Evolutionary conservation across 2,329 filamentous ascomycete genomes (phyloP).

Genomic region (Beauveria australis): DNA sequence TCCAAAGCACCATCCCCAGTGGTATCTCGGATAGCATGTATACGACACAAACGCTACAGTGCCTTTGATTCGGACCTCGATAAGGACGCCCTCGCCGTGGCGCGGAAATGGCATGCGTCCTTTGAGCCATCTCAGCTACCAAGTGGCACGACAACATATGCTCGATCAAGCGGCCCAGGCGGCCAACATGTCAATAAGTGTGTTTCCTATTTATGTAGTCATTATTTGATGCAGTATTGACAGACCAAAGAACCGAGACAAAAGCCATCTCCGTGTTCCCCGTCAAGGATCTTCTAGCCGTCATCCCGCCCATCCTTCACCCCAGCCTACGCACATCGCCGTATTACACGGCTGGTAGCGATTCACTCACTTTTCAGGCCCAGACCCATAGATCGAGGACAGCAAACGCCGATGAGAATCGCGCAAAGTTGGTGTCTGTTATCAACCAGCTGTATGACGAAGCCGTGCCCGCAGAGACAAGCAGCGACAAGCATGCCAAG

Average conservation of each 20-base stretch:
- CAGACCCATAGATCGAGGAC: slow-evolving; percentile 45
- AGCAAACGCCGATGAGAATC: slow-evolving; percentile 46
- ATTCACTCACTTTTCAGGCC: slow-evolving; percentile 46
- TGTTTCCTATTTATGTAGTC: background rate
- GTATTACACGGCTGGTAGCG: slow-evolving; percentile 44
- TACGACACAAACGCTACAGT: slow-evolving; percentile 30
- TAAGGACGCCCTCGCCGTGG: slow-evolving; percentile 40
- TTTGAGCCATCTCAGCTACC: slow-evolving; percentile 39
- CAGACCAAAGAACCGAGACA: slow-evolving; percentile 45
- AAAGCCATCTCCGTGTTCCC: slow-evolving; percentile 49
- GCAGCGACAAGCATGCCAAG: slow-evolving; percentile 38
- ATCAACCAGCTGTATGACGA: slow-evolving; percentile 38
- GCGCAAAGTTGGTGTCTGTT: slow-evolving; percentile 40
- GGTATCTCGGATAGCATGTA: background rate
- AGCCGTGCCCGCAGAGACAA: slow-evolving; percentile 38
- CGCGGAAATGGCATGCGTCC: slow-evolving; percentile 41
- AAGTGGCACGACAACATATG: slow-evolving; percentile 43
- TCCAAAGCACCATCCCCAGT: background rate
- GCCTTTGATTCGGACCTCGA: slow-evolving; percentile 44
- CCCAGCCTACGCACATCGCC: slow-evolving; percentile 39
- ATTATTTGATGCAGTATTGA: slow-evolving; percentile 25
- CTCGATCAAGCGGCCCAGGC: slow-evolving; percentile 52
- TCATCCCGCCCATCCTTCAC: slow-evolving; percentile 41
- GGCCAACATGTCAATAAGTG: slow-evolving; percentile 58
- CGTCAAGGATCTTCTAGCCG: slow-evolving; percentile 35